Percentiles rank a stretch among this genome's conserved stretches.
Evolutionary conservation across 257 asterid species (phyloP).

Genomic region (Primulina tabacum): DNA sequence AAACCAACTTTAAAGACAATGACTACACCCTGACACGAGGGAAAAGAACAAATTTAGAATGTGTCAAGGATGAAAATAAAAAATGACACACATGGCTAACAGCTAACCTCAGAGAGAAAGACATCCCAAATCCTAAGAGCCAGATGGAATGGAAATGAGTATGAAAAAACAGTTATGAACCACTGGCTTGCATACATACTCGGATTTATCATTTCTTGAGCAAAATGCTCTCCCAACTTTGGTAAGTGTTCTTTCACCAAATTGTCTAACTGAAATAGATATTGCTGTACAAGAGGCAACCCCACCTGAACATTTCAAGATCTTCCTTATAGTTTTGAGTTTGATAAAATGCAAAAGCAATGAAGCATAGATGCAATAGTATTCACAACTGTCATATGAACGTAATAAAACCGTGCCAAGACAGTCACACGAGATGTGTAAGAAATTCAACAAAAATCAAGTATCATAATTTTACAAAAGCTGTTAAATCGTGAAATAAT

Average conservation of each 20-base stretch:
- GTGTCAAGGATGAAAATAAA: slow-evolving; percentile 20
- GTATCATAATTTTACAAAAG: background rate
- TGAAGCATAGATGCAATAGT: background rate
- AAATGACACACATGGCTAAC: slow-evolving; percentile 25
- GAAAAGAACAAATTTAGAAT: slow-evolving; percentile 15
- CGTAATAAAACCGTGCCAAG: background rate
- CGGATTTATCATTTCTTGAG: slow-evolving; percentile 89
- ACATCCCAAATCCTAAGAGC: slow-evolving; percentile 99
- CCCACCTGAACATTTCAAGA: slow-evolving; percentile 64
- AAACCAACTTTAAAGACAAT: slow-evolving; percentile 89
- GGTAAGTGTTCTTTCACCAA: slow-evolving; percentile 72
- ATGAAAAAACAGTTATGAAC: slow-evolving; percentile 96
- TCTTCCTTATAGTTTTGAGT: slow-evolving; percentile 19
- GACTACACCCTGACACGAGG: slow-evolving; percentile 62
- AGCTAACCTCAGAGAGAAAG: slow-evolving; percentile 85
- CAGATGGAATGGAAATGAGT: slow-evolving; percentile 93
- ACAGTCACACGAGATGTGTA: background rate
- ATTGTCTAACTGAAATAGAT: slow-evolving; percentile 73
- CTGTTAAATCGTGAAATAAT: background rate
- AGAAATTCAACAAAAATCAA: slow-evolving; percentile 1
- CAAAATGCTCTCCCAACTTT: slow-evolving; percentile 83
- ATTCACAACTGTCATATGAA: background rate
- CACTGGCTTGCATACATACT: slow-evolving; percentile 99
- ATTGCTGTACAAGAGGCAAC: slow-evolving; percentile 97
- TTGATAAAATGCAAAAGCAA: slow-evolving; percentile 13